Evolutionary conservation across 192 early-diverging fungal species (phyloP), one percentile per base, ranked within the genome.

Genomic region (Backusella mclennaniae): DNA sequence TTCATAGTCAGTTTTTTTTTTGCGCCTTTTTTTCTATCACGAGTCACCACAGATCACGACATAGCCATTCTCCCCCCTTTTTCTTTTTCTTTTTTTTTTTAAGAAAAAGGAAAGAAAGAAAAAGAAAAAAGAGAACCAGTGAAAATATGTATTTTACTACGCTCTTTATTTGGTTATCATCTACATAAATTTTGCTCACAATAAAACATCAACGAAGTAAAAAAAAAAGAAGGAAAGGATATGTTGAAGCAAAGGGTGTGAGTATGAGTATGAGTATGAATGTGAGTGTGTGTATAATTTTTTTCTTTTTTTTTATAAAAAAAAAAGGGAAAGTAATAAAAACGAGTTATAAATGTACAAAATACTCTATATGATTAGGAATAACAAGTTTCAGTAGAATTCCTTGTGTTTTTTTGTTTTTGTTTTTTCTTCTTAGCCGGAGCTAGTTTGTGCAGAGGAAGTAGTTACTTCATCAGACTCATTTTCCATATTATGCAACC

Each of bases 401-500:
- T 72, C 71, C 39, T n/a, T 49, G 38, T 42, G 14, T 15, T 49
- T 42, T 35, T 52, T 73, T 38, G 33, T 33, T 33, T 33, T 33
- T 2, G 33, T 33, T 33, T 33, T 33, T 33, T 33, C n/a, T 56
- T 73, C 26, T 73, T 69, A 68, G 17, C 31, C n/a, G 31, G 67
- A n/a, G 35, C 31, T 68, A 26, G 31, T 15, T 36, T 68, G 31
- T n/a, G 56, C 26, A 63, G 56, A 14, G 26, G 23, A 26, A 29
- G 56, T 49, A 14, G 29, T 72, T 49, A 4, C 9, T 52, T 72
- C 38, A 46, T 44, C 38, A 33, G 35, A 26, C 26, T 63, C 56
- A 17, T 52, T 42, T 9, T 79, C 71, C 68, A 97, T 73, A 82
- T 99, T 99, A 78, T 96, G 95, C 75, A 99, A 84, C 79, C 85